Evolutionary conservation across 1,139 yeast species (phyloP), one percentile per base, ranked within the genome.

Genomic region (Meyerozyma guilliermondii): DNA sequence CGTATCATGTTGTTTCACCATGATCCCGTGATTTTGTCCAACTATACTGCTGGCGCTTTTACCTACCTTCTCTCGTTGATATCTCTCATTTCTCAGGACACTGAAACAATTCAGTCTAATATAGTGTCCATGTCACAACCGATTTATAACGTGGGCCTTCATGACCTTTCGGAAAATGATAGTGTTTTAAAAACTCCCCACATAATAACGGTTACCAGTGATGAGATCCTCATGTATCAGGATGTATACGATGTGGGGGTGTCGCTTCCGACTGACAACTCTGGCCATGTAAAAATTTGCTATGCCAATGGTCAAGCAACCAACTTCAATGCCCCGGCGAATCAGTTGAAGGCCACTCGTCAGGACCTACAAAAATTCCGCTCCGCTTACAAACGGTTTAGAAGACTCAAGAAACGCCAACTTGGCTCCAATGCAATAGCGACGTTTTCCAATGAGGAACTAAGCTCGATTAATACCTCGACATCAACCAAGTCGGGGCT

Each of bases 191-290:
- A 54, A 39, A 39, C 56, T 5, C 49, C 57, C 27, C 76, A 78
- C 1, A 82, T 64, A 54, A 67, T 85, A 35, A 92, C 85, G 1
- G 73, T 80, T 14, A 83, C 95, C 1, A 78, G 84, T 41, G 96
- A 87, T 57, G 85, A 81, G 45, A 78, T 87, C 20, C 57, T 86
- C 39, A 63, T 80, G 53, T 80, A 74, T 46, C 83, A 80, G 50
- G 71, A 73, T 13, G 52, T 82, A 2, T 86, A 76, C 56, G 94
- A 86, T 46, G 49, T 60, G 36, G 75, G 66, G 2, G 53, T 58
- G 6, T 33, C 36, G 28, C 59, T 81, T 18, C 51, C 65, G 28
- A 43, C 68, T 18, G 57, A 56, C 20, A 59, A 58, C n/a, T 59
- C 56, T 11, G 51, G 48, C 20, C 50, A 55, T 11, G 48, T 48